Conservation (phyloP, 345 rosid genomes). For the Angophora floribunda region DNA sequence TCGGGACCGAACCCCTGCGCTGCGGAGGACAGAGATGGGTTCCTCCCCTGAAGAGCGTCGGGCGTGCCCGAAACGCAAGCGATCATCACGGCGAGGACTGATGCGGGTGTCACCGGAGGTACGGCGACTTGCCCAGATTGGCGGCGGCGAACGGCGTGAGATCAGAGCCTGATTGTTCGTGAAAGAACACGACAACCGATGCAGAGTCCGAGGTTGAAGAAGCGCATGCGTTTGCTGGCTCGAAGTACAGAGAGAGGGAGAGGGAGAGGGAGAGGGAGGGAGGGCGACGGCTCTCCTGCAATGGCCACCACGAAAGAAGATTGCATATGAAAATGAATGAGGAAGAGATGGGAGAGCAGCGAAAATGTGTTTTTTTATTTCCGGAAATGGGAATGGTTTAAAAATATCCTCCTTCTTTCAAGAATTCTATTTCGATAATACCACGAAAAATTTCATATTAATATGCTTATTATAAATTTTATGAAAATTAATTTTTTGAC, state of each 20-base stretch:
- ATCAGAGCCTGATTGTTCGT: not conserved
- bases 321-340: not conserved
- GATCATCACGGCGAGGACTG: constrained; percentile 1
- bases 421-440: no score
- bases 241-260: not conserved
- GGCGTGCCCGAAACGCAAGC: constrained; percentile 15
- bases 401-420: no score
- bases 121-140: not conserved
- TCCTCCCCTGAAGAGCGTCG: constrained; percentile 2
- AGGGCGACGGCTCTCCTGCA: not conserved
- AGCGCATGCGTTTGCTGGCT: not conserved
- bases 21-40: not conserved
- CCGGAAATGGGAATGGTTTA: no score
- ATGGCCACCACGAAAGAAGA: not conserved
- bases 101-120: not conserved
- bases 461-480: no score
- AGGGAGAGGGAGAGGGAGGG: not conserved
- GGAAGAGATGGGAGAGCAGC: not conserved
- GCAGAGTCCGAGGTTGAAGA: not conserved
- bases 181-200: not conserved
- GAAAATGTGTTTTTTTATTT: no score
- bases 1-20: constrained; percentile 13
- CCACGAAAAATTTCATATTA: no score
- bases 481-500: no score
- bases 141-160: not conserved